These are phyloP conservation scores for Apium graveolens DNA, from an alignment of 129 eudicot species.

Conservation along the genomic window DNA sequence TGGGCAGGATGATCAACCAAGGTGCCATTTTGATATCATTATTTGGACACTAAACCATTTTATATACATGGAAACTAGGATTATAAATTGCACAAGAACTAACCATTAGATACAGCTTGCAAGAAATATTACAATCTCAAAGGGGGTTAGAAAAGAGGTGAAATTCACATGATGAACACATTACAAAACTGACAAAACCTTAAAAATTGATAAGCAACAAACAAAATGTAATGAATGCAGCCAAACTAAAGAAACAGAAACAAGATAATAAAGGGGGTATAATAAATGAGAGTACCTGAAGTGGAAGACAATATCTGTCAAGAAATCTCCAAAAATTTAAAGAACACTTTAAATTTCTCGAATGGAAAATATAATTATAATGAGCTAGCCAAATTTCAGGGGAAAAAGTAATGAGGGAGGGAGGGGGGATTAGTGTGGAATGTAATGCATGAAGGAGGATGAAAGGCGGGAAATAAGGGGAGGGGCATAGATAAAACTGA, in stretches of 20 bases:
- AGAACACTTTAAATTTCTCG: neutral
- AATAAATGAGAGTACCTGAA: slow-evolving; percentile 6
- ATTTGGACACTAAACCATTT: too few relatives aligned
- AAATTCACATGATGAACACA: neutral
- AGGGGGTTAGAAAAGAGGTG: neutral
- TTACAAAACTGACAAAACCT: neutral
- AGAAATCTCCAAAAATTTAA: neutral
- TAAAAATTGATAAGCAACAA: neutral
- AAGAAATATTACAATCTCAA: neutral
- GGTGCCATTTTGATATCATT: neutral
- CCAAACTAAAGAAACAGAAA: neutral
- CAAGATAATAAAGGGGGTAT: neutral
- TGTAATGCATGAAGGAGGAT: slow-evolving; percentile 1
- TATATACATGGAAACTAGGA: too few relatives aligned
- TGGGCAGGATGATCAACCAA: neutral
- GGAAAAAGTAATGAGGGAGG: neutral
- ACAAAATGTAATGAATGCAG: neutral
- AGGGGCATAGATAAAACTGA: neutral
- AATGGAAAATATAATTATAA: neutral
- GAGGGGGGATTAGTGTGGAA: neutral
- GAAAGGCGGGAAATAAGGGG: slow-evolving; percentile 1
- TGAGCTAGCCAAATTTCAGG: neutral
- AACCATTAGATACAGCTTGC: too few relatives aligned
- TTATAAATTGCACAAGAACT: too few relatives aligned
- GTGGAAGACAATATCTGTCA: neutral